Conservation (phyloP, 2,329 filamentous ascomycete species). For the Cryphonectria japonica region DNA sequence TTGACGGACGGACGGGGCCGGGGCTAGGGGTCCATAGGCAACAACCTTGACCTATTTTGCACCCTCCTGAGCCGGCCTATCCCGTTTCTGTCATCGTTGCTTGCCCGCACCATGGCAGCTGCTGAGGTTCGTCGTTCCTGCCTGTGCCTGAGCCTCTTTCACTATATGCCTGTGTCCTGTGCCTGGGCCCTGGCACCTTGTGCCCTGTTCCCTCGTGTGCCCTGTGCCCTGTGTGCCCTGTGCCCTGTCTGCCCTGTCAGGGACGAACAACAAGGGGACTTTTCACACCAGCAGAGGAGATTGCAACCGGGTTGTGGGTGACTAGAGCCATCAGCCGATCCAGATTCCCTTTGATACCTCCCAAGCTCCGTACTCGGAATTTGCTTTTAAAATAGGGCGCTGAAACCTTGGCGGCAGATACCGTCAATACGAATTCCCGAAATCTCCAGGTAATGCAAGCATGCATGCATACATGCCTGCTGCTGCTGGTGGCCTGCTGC, state of each 20-base stretch:
- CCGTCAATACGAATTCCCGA: background rate
- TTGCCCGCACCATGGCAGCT: background rate
- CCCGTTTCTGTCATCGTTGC: background rate
- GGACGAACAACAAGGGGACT: background rate
- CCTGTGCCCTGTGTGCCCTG: background rate
- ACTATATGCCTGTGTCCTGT: background rate
- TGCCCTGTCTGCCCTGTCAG: background rate
- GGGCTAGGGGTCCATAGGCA: background rate
- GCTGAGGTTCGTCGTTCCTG: too few relatives aligned
- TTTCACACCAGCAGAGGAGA: conserved; percentile 2
- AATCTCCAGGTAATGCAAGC: background rate
- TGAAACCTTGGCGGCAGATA: conserved; percentile 1
- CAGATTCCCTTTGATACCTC: background rate
- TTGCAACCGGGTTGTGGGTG: background rate
- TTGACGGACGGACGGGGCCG: background rate
- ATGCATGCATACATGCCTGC: background rate
- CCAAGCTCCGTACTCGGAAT: background rate
- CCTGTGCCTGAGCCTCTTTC: background rate
- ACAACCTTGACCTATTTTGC: background rate
- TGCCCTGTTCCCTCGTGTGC: background rate
- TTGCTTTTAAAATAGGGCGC: background rate
- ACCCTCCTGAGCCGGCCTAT: background rate
- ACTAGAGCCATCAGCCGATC: background rate
- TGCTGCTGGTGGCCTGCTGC: background rate
- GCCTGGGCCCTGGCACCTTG: background rate